These are phyloP conservation scores for Pseudocohnilembus persalinus DNA, from an alignment of 169 alveolate genomes.

Conservation along the genomic window DNA sequence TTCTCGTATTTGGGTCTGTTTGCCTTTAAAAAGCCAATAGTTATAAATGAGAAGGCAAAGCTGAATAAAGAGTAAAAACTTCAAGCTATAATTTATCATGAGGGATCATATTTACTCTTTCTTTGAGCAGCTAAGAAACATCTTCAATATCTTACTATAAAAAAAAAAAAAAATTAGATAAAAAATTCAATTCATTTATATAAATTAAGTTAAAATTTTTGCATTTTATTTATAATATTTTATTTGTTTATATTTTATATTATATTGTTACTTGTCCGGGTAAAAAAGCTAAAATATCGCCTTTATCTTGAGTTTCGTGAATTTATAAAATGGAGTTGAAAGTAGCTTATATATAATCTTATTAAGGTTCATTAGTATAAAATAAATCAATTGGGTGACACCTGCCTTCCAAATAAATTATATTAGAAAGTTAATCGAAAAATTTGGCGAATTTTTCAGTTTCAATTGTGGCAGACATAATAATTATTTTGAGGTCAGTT, in stretches of 20 bases:
- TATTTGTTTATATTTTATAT: constrained; percentile 13
- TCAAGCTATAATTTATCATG: constrained; percentile 36
- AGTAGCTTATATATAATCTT: constrained; percentile 91
- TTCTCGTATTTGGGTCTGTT: constrained; percentile 46
- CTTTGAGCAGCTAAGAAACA: constrained; percentile 43
- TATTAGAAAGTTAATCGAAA: constrained; percentile 94
- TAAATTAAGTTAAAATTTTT: no score
- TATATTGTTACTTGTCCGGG: constrained; percentile 80
- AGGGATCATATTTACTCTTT: constrained; percentile 54
- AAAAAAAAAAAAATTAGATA: no score
- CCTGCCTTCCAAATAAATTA: constrained; percentile 89
- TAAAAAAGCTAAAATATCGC: constrained; percentile 82
- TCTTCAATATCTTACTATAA: constrained; percentile 92
- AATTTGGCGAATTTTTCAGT: constrained; percentile 98
- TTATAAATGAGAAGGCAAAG: constrained; percentile 76
- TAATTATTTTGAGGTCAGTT: constrained; percentile 70
- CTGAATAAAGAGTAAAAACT: constrained; percentile 74
- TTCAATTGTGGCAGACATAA: constrained; percentile 96
- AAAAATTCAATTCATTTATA: no score
- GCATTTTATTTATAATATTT: not conserved
- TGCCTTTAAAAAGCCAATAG: constrained; percentile 68
- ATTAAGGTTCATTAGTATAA: constrained; percentile 98
- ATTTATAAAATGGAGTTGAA: constrained; percentile 62
- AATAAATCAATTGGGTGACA: constrained; percentile 97
- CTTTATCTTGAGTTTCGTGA: constrained; percentile 72